Conservation (phyloP, 805 yeast species). For the Huiozyma sinensis region DNA sequence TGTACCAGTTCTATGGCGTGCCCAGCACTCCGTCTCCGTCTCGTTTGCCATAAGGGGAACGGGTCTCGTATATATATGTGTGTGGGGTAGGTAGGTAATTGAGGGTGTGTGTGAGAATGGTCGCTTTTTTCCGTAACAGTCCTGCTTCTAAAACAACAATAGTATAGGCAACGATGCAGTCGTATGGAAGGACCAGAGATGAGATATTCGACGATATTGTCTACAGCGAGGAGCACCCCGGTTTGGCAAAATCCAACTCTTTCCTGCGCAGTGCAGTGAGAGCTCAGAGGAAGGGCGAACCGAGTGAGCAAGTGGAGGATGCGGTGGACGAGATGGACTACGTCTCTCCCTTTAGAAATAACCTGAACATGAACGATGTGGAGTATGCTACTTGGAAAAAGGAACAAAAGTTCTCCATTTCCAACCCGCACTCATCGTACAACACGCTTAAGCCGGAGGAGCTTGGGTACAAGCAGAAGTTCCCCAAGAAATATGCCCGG, state of each 20-base stretch:
- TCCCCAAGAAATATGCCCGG: constrained; percentile 15
- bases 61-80: no score
- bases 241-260: not conserved
- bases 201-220: constrained; percentile 1
- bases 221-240: not conserved
- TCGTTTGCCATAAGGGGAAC: no score
- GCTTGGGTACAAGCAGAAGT: constrained; percentile 13
- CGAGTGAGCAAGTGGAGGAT: not conserved
- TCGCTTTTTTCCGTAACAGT: no score
- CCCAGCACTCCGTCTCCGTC: no score
- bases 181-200: not conserved
- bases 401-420: constrained; percentile 10
- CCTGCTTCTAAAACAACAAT: no score
- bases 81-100: no score
- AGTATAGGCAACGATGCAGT: not conserved
- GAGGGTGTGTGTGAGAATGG: no score
- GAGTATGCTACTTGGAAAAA: constrained; percentile 1
- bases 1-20: no score
- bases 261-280: not conserved
- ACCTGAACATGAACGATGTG: not conserved
- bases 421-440: constrained; percentile 14
- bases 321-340: not conserved
- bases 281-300: not conserved
- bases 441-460: constrained; percentile 10
- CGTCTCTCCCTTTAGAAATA: constrained; percentile 7